Evolutionary conservation across 108 stramenopile genomes (phyloP), one percentile per base, ranked within the genome.

Genomic region (Nitzschia putrida): DNA sequence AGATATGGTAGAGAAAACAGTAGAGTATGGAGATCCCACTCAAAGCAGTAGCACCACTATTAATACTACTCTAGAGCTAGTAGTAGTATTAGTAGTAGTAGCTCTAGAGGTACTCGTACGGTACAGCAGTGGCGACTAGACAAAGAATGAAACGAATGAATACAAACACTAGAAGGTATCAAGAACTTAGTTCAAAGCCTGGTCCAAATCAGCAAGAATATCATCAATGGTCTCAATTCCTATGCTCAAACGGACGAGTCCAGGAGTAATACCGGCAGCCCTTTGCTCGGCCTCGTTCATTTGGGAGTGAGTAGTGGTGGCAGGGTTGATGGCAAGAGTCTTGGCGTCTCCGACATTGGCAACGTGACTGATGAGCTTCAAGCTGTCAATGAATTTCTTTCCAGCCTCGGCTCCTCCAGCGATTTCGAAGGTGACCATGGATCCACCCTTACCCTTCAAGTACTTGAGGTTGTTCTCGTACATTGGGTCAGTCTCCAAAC

Each of bases 301-400:
- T 69, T 97, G 96, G 9, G 73, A 81, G 69, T 97, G 94, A 3
- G 96, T 97, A 2, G 96, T 97, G 14, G 83, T 69, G 4, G 92
- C 92, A 43, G 94, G 96, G 66, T 94, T 91, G 61, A 97, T 97
- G 38, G 80, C 86, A 16, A 97, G 82, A 14, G 84, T 80, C 49
- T 79, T 70, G 49, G 82, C 77, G 78, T 97, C 94, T 23, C 96
- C 96, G 16, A 97, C 96, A 75, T 97, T 97, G 64, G 96, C 96
- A 24, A 97, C 82, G 79, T 97, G 93, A 22, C 80, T 79, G 45
- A 82, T 80, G 38, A 97, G 74, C 23, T 83, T 53, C 47, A 90
- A 51, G 49, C 67, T 69, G 60, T 88, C 81, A 66, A 97, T 95
- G 67, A 97, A 92, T 39, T 72, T 80, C 53, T 76, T 59, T 8